Evolutionary conservation across 192 early-diverging fungal species (phyloP).

Genomic region (Backusella tarrabulga): DNA sequence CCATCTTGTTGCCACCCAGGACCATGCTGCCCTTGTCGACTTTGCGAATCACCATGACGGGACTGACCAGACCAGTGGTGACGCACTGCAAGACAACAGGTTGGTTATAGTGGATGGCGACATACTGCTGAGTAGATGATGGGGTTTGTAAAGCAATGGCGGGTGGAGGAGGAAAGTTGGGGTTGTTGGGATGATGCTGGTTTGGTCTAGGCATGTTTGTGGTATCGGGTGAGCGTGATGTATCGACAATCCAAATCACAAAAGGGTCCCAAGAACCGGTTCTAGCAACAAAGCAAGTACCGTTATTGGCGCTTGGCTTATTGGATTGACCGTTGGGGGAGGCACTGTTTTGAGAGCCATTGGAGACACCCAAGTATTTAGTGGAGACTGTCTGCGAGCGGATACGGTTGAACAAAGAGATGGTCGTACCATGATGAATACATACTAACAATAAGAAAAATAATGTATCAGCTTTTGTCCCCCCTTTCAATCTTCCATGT

Average conservation of each 20-base stretch:
- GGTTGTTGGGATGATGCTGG: conserved; percentile 18
- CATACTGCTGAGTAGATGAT: conserved; percentile 43
- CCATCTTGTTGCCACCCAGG: conserved; percentile 52
- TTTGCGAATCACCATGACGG: conserved; percentile 80
- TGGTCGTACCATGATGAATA: conserved; percentile 82
- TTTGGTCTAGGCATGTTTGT: conserved; percentile 4
- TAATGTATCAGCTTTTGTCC: neutral
- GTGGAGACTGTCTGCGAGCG: conserved; percentile 89
- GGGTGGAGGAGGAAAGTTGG: conserved; percentile 66
- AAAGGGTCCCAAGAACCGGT: conserved; percentile 84
- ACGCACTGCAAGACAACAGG: conserved; percentile 83
- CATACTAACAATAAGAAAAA: conserved; percentile 52
- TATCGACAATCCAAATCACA: conserved; percentile 81
- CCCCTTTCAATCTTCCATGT: neutral
- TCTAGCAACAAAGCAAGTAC: conserved; percentile 69
- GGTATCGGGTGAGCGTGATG: conserved; percentile 48
- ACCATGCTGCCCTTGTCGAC: conserved; percentile 80
- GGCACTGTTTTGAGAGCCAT: conserved; percentile 22
- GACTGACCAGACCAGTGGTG: conserved; percentile 78
- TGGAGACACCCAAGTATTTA: conserved; percentile 72
- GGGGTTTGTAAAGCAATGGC: conserved; percentile 69
- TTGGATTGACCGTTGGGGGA: neutral
- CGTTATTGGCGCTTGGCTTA: conserved; percentile 18
- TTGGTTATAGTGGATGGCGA: conserved; percentile 87
- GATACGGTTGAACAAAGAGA: conserved; percentile 88